Conservation (phyloP, 2,329 filamentous ascomycete genomes). For the Arthrocladium fulminans region DNA sequence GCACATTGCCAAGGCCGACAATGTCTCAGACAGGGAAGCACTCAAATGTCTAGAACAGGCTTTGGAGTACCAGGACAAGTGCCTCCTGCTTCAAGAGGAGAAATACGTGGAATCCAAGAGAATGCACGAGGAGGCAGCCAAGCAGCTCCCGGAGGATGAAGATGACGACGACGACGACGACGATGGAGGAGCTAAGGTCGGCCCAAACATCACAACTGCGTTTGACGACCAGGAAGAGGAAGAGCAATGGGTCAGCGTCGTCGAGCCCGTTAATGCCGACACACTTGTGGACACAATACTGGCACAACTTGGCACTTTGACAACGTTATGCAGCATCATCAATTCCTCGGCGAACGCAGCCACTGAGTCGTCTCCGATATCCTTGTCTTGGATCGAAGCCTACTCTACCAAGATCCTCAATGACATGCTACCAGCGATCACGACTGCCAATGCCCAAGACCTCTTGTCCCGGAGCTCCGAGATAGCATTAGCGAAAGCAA, state of each 20-base stretch:
- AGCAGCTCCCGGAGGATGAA: slow-evolving; percentile 8
- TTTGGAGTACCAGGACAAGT: slow-evolving; percentile 51
- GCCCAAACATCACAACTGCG: slow-evolving; percentile 5
- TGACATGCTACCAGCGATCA: slow-evolving; percentile 46
- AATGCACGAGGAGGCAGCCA: slow-evolving; percentile 22
- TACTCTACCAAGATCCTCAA: slow-evolving; percentile 45
- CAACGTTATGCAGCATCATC: slow-evolving; percentile 42
- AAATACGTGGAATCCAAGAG: slow-evolving; percentile 40
- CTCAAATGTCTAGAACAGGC: slow-evolving; percentile 51
- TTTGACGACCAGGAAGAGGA: slow-evolving; percentile 22
- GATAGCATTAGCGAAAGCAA: slow-evolving; percentile 46
- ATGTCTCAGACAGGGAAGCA: slow-evolving; percentile 38
- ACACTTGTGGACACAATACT: slow-evolving; percentile 60
- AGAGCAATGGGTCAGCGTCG: slow-evolving; percentile 58
- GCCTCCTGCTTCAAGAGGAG: slow-evolving; percentile 45
- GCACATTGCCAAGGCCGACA: slow-evolving; percentile 43
- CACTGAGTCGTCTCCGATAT: slow-evolving; percentile 24
- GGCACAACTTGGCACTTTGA: slow-evolving; percentile 52
- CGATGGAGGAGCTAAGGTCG: slow-evolving; percentile 27
- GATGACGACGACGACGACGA: slow-evolving; percentile 16
- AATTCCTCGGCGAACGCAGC: slow-evolving; percentile 25
- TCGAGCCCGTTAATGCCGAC: slow-evolving; percentile 55
- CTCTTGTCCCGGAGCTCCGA: slow-evolving; percentile 36
- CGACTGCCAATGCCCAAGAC: slow-evolving; percentile 32
- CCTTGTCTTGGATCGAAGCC: slow-evolving; percentile 51